Percentiles rank a stretch among this genome's conserved stretches.
Evolutionary conservation across 2,329 filamentous ascomycete species (phyloP).

Genomic region (Aureobasidium subglaciale): DNA sequence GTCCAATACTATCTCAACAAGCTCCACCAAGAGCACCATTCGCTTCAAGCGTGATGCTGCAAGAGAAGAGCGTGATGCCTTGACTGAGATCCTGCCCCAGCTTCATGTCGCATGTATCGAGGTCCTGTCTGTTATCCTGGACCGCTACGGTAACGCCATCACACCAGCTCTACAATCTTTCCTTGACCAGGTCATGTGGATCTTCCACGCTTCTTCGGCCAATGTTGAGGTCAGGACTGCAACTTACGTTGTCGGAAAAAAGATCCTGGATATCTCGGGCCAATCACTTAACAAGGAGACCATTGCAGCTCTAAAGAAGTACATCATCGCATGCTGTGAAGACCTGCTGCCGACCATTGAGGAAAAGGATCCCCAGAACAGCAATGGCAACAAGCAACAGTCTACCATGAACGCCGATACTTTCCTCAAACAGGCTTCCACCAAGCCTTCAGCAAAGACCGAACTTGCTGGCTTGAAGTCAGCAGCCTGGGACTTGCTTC

Average conservation of each 20-base stretch:
- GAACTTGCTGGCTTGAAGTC: conserved; percentile 41
- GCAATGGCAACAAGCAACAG: conserved; percentile 29
- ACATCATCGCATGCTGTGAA: conserved; percentile 64
- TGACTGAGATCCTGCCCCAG: conserved; percentile 65
- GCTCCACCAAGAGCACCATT: conserved; percentile 25
- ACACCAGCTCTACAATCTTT: conserved; percentile 56
- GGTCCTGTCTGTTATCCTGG: conserved; percentile 51
- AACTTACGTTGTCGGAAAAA: conserved; percentile 53
- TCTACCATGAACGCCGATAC: conserved; percentile 60
- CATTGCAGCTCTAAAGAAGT: conserved; percentile 53
- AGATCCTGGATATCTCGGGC: conserved; percentile 56
- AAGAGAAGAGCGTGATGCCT: conserved; percentile 71
- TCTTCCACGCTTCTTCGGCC: conserved; percentile 53
- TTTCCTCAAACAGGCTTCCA: conserved; percentile 47
- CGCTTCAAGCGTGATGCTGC: conserved; percentile 65
- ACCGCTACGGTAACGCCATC: conserved; percentile 52
- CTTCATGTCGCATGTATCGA: conserved; percentile 67
- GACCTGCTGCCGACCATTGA: conserved; percentile 55
- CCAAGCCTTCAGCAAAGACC: conserved; percentile 20
- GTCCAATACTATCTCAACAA: conserved; percentile 51
- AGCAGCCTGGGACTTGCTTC: conserved; percentile 57
- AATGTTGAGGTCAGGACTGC: conserved; percentile 50
- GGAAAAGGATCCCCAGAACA: conserved; percentile 33
- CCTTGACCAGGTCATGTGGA: conserved; percentile 63
- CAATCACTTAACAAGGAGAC: conserved; percentile 59